Percentiles rank a stretch among this genome's conserved stretches.
Conservation (phyloP, 2,329 filamentous ascomycete genomes). For the Penicillium verrucosum region DNA sequence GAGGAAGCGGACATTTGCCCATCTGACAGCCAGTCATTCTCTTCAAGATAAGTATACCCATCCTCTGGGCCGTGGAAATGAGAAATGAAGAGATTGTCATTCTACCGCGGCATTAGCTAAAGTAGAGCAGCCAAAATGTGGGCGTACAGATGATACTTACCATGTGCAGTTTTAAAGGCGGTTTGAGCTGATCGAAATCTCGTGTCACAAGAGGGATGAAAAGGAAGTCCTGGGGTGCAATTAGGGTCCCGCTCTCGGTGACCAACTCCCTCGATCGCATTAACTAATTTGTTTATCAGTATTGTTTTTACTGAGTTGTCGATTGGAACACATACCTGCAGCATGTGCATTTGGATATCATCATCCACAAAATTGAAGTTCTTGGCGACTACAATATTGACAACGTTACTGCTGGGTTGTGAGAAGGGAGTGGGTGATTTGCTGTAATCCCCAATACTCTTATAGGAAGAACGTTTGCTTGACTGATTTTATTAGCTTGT, state of each 20-base stretch:
- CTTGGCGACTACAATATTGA: slow-evolving; percentile 78
- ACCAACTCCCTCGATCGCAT: slow-evolving; percentile 76
- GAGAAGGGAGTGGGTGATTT: slow-evolving; percentile 26
- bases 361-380: slow-evolving; percentile 72
- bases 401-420: slow-evolving; percentile 56
- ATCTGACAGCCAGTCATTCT: slow-evolving; percentile 45
- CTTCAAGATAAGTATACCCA: slow-evolving; percentile 72
- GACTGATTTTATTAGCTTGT: slow-evolving; percentile 16
- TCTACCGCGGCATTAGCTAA: slow-evolving; percentile 40
- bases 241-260: slow-evolving; percentile 69
- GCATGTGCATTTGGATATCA: slow-evolving; percentile 75
- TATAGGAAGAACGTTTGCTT: slow-evolving; percentile 24
- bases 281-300: slow-evolving; percentile 54
- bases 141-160: slow-evolving; percentile 24
- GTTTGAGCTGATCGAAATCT: slow-evolving; percentile 28
- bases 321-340: slow-evolving; percentile 47
- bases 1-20: slow-evolving; percentile 37
- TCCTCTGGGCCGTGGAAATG: slow-evolving; percentile 74
- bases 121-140: neutral
- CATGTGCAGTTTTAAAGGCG: slow-evolving; percentile 42
- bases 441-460: slow-evolving; percentile 16
- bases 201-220: slow-evolving; percentile 67
- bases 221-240: slow-evolving; percentile 73
- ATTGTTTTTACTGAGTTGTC: neutral
- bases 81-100: slow-evolving; percentile 82